phyloP scores from a whole-genome alignment of 257 asterid species.

The Nicotiana obtusifolia region DNA sequence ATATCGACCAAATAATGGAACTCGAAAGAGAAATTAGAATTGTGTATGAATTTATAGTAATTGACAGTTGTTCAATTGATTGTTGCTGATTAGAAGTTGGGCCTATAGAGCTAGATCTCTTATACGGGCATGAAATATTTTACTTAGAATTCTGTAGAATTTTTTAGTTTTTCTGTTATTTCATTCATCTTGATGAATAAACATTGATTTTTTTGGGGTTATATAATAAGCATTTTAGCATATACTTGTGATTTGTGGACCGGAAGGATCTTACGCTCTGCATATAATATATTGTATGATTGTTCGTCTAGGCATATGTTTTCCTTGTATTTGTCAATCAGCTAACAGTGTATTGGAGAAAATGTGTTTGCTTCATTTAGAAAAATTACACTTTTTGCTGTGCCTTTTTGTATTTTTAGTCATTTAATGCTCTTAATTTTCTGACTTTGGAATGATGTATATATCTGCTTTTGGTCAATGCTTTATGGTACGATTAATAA shows the following conservation, averaged over 20 bases:
- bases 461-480: not conserved
- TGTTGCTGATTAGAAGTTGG: not conserved
- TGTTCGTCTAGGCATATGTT: not conserved
- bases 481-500: not conserved
- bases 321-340: not conserved
- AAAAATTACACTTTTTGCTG: not conserved
- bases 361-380: not conserved
- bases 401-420: not conserved
- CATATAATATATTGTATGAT: not conserved
- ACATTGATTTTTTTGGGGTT: not conserved
- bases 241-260: not conserved
- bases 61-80: too few relatives aligned
- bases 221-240: not conserved
- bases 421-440: not conserved
- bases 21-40: not conserved
- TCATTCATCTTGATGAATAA: not conserved
- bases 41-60: too few relatives aligned
- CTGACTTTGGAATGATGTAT: not conserved
- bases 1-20: not conserved
- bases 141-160: not conserved
- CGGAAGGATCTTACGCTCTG: not conserved
- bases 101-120: not conserved
- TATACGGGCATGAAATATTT: not conserved
- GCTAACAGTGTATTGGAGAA: not conserved
- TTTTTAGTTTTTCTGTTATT: not conserved